These are phyloP conservation scores for Aspergillus egyptiacus DNA, from an alignment of 495 filamentous ascomycete species.

Conservation along the genomic window DNA sequence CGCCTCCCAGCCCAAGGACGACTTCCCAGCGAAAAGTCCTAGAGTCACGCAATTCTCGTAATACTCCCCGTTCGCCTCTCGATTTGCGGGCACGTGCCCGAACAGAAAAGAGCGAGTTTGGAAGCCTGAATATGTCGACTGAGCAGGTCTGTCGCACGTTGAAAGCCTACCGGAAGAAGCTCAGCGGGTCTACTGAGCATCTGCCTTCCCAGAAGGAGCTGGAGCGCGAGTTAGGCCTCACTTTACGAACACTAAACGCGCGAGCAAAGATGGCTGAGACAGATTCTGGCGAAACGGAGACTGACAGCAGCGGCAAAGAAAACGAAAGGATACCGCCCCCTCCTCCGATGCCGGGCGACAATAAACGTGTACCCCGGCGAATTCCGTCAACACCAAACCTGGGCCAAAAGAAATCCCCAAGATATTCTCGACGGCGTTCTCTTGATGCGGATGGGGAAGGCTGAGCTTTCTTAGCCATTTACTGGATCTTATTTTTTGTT, in stretches of 20 bases:
- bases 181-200: constrained; percentile 57
- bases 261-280: constrained; percentile 21
- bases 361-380: constrained; percentile 25
- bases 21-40: constrained; percentile 19
- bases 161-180: constrained; percentile 75
- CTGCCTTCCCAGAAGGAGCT: constrained; percentile 65
- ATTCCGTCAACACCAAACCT: constrained; percentile 36
- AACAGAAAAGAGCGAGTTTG: constrained; percentile 49
- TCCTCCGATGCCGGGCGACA: constrained; percentile 20
- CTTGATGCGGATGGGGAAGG: constrained; percentile 26
- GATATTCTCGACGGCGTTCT: constrained; percentile 28
- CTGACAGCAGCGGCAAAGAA: constrained; percentile 43
- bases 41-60: constrained; percentile 17
- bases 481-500: neutral
- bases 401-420: constrained; percentile 22
- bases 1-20: constrained; percentile 36
- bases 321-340: constrained; percentile 27
- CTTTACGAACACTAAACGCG: constrained; percentile 62
- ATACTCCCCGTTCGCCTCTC: constrained; percentile 50
- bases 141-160: constrained; percentile 76
- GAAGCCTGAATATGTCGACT: constrained; percentile 65
- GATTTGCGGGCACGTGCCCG: constrained; percentile 52
- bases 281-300: constrained; percentile 36
- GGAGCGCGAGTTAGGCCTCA: constrained; percentile 72
- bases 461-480: neutral